Percentiles rank a stretch among this genome's conserved stretches.
Evolutionary conservation across 139 green algal species (phyloP).

Genomic region (Ettlia oleoabundans): DNA sequence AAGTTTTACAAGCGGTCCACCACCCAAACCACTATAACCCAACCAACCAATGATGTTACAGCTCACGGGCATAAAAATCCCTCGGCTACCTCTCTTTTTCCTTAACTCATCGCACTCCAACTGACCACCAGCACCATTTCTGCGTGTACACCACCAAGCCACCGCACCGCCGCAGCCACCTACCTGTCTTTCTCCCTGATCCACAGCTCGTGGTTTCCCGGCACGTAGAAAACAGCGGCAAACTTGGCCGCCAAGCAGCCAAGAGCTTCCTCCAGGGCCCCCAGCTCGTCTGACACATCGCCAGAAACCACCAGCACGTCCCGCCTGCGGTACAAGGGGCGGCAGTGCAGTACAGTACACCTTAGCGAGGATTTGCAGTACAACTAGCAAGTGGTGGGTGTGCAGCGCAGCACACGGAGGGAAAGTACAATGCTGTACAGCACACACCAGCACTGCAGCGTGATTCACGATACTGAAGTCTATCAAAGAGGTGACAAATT

Average conservation of each 20-base stretch:
- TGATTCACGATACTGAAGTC: neutral
- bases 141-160: neutral
- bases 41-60: too few species aligned
- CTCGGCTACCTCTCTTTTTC: too few species aligned
- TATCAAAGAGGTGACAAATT: neutral
- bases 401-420: too few species aligned
- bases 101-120: too few species aligned
- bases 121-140: neutral
- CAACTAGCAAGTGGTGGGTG: too few species aligned
- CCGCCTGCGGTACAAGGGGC: neutral
- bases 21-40: too few species aligned
- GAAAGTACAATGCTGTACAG: too few species aligned
- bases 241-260: conserved; percentile 50
- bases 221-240: conserved; percentile 62
- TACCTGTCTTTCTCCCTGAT: conserved; percentile 11
- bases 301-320: conserved; percentile 75
- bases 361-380: neutral
- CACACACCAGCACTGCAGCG: neutral
- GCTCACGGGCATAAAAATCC: too few species aligned
- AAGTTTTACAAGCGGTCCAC: too few species aligned
- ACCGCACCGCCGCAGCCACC: neutral
- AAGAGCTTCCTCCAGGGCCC: conserved; percentile 57
- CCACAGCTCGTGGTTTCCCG: conserved; percentile 83
- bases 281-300: conserved; percentile 72
- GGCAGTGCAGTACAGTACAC: neutral